A percentile compares a stretch with the other conserved stretches of the same genome.
phyloP scores from a whole-genome alignment of 352 stramenopile genomes.

The Globisporangium megalacanthum region DNA sequence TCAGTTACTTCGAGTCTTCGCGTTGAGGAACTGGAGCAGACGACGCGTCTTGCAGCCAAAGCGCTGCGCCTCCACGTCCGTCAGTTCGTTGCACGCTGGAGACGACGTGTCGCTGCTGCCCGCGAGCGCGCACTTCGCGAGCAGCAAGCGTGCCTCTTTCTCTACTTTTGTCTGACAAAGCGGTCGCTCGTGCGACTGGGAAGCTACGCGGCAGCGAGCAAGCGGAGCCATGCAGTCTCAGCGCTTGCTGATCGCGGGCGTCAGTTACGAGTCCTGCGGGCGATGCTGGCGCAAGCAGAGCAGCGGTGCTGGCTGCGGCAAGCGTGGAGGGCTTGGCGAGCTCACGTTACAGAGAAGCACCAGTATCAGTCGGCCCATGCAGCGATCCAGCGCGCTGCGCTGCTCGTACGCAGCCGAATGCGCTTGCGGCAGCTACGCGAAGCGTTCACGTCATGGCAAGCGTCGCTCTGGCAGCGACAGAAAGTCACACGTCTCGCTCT shows the following conservation, averaged over 20 bases:
- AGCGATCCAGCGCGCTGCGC: background rate
- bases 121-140: constrained; percentile 4
- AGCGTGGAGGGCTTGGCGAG: constrained; percentile 3
- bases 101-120: background rate
- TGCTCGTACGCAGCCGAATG: constrained; percentile 4
- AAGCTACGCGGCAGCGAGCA: background rate
- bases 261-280: background rate
- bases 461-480: background rate
- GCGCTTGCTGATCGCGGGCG: background rate
- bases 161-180: constrained; percentile 17
- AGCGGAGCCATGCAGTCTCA: background rate
- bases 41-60: background rate
- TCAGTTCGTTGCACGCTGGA: constrained; percentile 3
- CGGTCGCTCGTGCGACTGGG: constrained; percentile 8
- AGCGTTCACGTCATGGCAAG: constrained; percentile 7
- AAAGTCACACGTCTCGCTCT: background rate
- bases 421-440: constrained; percentile 4
- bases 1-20: background rate
- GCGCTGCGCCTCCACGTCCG: constrained; percentile 2
- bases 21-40: background rate
- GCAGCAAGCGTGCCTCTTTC: constrained; percentile 16
- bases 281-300: background rate
- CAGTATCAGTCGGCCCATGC: background rate
- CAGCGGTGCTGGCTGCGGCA: constrained; percentile 1
- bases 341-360: background rate